phyloP scores from a whole-genome alignment of 257 asterid genomes.

The Misopates orontium region DNA sequence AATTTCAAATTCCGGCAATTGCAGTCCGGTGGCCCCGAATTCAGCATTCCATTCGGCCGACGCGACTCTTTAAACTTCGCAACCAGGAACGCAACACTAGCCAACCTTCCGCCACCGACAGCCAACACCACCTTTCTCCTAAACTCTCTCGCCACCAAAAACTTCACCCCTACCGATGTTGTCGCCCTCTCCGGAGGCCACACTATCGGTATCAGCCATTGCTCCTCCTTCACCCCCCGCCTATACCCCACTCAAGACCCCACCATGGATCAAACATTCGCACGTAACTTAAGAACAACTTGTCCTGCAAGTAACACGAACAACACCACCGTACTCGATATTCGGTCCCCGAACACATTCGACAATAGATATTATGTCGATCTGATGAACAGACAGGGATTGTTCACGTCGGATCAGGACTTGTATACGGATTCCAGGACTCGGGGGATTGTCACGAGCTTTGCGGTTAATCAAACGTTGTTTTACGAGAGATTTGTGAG shows the following conservation, averaged over 20 bases:
- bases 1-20: too few species aligned
- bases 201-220: conserved; percentile 68
- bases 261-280: conserved; percentile 55
- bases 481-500: conserved; percentile 51
- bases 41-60: conserved; percentile 57
- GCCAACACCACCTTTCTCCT: conserved; percentile 51
- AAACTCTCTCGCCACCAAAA: conserved; percentile 42
- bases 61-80: conserved; percentile 57
- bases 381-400: conserved; percentile 70
- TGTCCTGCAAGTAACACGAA: conserved; percentile 49
- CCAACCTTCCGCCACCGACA: conserved; percentile 63
- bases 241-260: conserved; percentile 77
- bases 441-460: conserved; percentile 45
- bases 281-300: conserved; percentile 36
- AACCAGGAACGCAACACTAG: conserved; percentile 37
- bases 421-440: conserved; percentile 59
- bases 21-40: conserved; percentile 72
- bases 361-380: conserved; percentile 68
- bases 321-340: conserved; percentile 53
- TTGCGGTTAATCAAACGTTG: conserved; percentile 47
- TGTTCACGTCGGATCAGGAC: conserved; percentile 78
- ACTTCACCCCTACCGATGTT: conserved; percentile 54
- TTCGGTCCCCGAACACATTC: conserved; percentile 50
- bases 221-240: conserved; percentile 57
- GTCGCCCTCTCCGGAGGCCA: conserved; percentile 86